Evolutionary conservation across 176 grass and related monocot species (phyloP).

Genomic region (Areca catechu): DNA sequence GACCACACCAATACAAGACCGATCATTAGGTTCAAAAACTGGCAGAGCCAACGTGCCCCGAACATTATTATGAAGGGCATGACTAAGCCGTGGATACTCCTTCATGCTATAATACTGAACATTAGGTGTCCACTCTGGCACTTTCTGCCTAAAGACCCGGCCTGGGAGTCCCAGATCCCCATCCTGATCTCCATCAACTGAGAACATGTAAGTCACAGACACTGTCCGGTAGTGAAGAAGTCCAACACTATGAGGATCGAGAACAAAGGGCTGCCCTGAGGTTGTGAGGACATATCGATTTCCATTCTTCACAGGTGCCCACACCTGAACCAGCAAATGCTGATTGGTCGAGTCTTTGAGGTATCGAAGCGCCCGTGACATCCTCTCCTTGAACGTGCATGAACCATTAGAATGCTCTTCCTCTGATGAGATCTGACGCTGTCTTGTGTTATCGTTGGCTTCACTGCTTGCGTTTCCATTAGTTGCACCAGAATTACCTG

Average conservation of each 20-base stretch:
- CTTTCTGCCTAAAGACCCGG: constrained; percentile 79
- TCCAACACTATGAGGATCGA: constrained; percentile 55
- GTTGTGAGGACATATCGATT: constrained; percentile 81
- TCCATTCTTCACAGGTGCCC: constrained; percentile 85
- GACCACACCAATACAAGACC: constrained; percentile 76
- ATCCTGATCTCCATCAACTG: constrained; percentile 63
- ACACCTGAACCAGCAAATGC: constrained; percentile 80
- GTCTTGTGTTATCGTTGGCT: constrained; percentile 27
- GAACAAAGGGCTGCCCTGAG: constrained; percentile 86
- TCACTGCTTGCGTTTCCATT: constrained; percentile 30
- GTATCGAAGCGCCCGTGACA: constrained; percentile 74
- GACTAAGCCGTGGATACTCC: constrained; percentile 76
- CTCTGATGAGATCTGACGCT: constrained; percentile 40
- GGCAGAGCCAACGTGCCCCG: constrained; percentile 88
- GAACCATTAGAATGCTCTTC: constrained; percentile 35
- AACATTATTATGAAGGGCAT: constrained; percentile 84
- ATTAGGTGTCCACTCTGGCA: constrained; percentile 95
- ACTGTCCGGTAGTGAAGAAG: constrained; percentile 86
- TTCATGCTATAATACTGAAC: constrained; percentile 86
- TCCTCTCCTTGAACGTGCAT: constrained; percentile 62
- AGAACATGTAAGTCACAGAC: constrained; percentile 85
- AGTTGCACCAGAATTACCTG: constrained; percentile 40
- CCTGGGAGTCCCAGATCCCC: constrained; percentile 74
- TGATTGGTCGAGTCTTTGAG: constrained; percentile 93
- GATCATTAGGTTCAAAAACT: constrained; percentile 70